Evolutionary conservation across 345 rosid species (phyloP), one percentile per base, ranked within the genome.

Genomic region (Eucalyptus curtisii): DNA sequence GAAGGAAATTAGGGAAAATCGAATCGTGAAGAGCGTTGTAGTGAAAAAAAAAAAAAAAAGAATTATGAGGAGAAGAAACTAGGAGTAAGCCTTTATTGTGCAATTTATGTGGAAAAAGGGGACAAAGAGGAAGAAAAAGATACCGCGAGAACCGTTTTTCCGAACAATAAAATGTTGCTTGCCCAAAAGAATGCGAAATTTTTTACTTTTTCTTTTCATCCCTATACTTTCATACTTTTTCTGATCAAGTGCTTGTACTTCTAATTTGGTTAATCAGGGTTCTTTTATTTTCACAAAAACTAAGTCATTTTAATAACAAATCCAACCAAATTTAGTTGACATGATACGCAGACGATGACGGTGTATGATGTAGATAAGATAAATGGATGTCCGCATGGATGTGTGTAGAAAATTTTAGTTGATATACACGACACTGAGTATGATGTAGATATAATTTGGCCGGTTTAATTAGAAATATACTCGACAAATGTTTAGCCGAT

Each of bases 91-190:
- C n/a, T 57, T 25, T 12, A 27, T 59, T 0, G 7, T 50, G 31
- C 66, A 59, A 59, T 8, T 59, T 13, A 59, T 12, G 31, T 59
- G 66, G 66, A 25, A 59, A 59, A 10, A 27, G 7, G 66, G 16
- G 66, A 57, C 3, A 14, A 0, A 57, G 64, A 57, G 14, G 64
- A 57, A 10, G 64, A 57, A 57, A 57, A 1, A 57, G 14, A 57
- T 10, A 55, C 1, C 0, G 0, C 0, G 3, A 4, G 13, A 24
- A 57, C 30, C 13, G 2, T 10, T 57, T 57, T 57, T 4, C 3
- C 55, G 3, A 57, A 10, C n/a, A 24, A 55, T 24, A 55, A 55
- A 24, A 22, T 9, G 61, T 24, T 24, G 3, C 1, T 24, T 57
- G 64, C 14, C 13, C 30, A 25, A 57, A 57, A 57, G 13, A 4